phyloP scores from a whole-genome alignment of 2,329 filamentous ascomycete genomes.

The Amylocarpus encephaloides region DNA sequence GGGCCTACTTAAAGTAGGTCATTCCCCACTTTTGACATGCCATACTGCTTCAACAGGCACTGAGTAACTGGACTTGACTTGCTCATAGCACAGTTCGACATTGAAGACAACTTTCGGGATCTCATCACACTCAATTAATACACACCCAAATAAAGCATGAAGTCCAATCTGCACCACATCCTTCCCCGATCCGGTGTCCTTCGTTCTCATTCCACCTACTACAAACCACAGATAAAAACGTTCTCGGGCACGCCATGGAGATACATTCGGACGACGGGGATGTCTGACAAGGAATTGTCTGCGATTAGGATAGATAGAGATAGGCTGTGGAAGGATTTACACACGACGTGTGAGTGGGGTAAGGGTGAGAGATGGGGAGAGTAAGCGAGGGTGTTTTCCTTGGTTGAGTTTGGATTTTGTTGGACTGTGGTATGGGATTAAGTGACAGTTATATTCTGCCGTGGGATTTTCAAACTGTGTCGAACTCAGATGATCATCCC shows the following conservation, averaged over 20 bases:
- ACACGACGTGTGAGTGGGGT: conserved; percentile 62
- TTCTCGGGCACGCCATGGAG: conserved; percentile 12
- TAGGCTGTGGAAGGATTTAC: conserved; percentile 57
- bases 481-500: no score
- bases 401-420: neutral
- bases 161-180: neutral
- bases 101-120: no score
- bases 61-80: no score
- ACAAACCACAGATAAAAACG: neutral
- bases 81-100: no score
- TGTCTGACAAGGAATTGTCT: conserved; percentile 45
- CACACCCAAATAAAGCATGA: neutral
- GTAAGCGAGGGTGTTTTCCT: conserved; percentile 38
- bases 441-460: no score
- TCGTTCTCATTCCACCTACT: neutral
- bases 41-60: no score
- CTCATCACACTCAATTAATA: no score
- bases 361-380: conserved; percentile 60
- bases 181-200: neutral
- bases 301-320: conserved; percentile 51
- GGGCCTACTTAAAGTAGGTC: no score
- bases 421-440: no score
- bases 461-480: no score
- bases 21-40: no score
- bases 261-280: conserved; percentile 18